phyloP scores from a whole-genome alignment of 1,284 basidiomycete genomes.

The Ganoderma meredithae region DNA sequence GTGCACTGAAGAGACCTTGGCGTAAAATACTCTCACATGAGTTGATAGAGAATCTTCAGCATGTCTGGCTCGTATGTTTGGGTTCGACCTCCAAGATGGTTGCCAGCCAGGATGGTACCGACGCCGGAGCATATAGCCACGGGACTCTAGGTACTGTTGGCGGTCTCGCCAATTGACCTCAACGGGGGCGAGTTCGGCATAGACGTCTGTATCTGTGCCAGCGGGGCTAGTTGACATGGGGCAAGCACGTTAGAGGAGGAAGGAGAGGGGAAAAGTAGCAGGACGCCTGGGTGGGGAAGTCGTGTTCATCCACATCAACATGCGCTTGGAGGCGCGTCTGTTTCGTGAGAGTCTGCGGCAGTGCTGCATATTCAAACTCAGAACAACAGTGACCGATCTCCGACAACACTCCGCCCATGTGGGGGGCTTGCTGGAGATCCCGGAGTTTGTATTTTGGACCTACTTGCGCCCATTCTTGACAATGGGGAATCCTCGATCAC shows the following conservation, averaged over 20 bases:
- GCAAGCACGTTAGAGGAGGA: not conserved
- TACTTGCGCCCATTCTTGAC: not conserved
- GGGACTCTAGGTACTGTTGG: constrained; percentile 1
- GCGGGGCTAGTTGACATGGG: not conserved
- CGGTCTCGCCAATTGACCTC: not conserved
- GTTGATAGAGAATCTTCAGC: constrained; percentile 1
- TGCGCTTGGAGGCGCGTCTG: not conserved
- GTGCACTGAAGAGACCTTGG: not conserved
- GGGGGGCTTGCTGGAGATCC: not conserved
- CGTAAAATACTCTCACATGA: not conserved
- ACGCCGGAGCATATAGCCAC: constrained; percentile 24
- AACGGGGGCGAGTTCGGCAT: not conserved
- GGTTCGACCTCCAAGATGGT: constrained; percentile 21
- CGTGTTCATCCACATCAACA: not conserved
- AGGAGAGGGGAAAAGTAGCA: not conserved
- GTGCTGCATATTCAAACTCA: not conserved
- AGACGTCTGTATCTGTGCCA: not conserved
- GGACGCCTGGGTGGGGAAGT: too few species aligned
- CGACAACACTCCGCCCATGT: not conserved
- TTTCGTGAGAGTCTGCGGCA: not conserved
- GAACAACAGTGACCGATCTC: not conserved
- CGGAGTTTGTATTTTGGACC: not conserved
- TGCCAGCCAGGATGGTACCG: constrained; percentile 24
- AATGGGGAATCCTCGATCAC: not conserved
- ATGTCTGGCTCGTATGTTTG: constrained; percentile 17